Percentiles rank a stretch among this genome's conserved stretches.
phyloP scores from a whole-genome alignment of 2,329 filamentous ascomycete genomes.

The Pezicula radicicola region DNA sequence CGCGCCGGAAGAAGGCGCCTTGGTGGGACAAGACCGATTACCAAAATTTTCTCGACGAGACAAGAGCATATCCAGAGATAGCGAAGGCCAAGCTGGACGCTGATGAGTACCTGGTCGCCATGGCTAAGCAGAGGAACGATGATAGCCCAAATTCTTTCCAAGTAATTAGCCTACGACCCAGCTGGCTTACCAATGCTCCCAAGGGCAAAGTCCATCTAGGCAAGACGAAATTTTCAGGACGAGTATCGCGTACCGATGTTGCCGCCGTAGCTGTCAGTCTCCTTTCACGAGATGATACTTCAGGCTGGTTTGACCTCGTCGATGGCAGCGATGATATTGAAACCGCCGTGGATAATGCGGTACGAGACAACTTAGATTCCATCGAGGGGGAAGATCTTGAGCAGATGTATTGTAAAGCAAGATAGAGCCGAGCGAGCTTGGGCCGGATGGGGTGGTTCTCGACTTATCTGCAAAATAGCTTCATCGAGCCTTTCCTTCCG shows the following conservation, averaged over 20 bases:
- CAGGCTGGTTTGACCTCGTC: background rate
- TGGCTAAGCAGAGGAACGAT: background rate
- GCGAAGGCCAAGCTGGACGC: background rate
- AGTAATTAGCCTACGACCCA: background rate
- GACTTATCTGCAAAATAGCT: no score
- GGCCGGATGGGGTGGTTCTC: no score
- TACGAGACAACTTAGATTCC: background rate
- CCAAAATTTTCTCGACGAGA: background rate
- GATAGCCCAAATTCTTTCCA: background rate
- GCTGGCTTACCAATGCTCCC: background rate
- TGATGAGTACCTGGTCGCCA: background rate
- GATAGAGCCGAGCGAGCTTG: no score
- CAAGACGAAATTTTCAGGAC: background rate
- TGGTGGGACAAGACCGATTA: background rate
- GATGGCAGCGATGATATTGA: background rate
- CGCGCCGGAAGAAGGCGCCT: background rate
- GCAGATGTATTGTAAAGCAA: background rate
- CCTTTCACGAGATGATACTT: background rate
- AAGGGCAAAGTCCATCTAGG: background rate
- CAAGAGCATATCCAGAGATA: background rate
- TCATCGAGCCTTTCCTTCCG: no score
- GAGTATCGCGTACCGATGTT: background rate
- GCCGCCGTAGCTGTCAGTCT: background rate
- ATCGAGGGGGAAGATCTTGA: background rate
- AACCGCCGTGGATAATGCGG: background rate